Base-by-base conservation (phyloP, 2,329 filamentous ascomycete genomes). In the Chrysoporthe cubensis region DNA sequence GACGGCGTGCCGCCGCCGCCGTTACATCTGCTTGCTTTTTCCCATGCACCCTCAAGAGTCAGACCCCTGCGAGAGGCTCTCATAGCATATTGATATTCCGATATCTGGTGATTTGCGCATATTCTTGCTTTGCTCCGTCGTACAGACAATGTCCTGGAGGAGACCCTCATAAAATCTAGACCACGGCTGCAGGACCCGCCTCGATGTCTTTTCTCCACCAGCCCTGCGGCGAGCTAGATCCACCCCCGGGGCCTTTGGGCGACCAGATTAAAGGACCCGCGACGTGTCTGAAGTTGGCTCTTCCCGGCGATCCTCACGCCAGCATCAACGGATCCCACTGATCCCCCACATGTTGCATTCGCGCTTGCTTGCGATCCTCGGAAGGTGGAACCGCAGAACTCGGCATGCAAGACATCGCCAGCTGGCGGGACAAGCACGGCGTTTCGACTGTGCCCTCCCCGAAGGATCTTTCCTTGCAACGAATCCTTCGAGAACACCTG, bases 201-300 rank as follows among this genome's bases (percentile, higher is more conserved):
- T 26, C 46, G 43, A 40, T 43, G 37, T 16, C 18, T 64, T 50
- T 54, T 42, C 46, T 44, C n/a, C 32, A 26, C 13, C 18, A 18
- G n/a, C 16, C 43, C 32, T 62, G 65, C 50, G 50, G 50, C 9
- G 32, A 56, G 67, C 44, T 62, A 67, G 67, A 54, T 40, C 56
- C 62, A 65, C 62, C 62, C 57, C 62, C 54, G n/a, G 58, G 58
- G 58, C 34, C 32, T 14, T 32, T 50, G 50, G 62, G 21, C 59
- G 52, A 43, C 62, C 59, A 69, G 66, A 69, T 69, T 69, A 69
- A 69, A 69, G 68, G 68, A 61, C 50, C 54, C 62, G 64, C 59
- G 65, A 34, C 56, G 66, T 62, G 68, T 68, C 62, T 68, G 68
- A 63, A 60, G 50, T 59, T 50, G 65, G 50, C 63, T 66, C 68